These are phyloP conservation scores for Solanum bulbocastanum DNA, from an alignment of 257 asterid genomes.

Conservation along the genomic window DNA sequence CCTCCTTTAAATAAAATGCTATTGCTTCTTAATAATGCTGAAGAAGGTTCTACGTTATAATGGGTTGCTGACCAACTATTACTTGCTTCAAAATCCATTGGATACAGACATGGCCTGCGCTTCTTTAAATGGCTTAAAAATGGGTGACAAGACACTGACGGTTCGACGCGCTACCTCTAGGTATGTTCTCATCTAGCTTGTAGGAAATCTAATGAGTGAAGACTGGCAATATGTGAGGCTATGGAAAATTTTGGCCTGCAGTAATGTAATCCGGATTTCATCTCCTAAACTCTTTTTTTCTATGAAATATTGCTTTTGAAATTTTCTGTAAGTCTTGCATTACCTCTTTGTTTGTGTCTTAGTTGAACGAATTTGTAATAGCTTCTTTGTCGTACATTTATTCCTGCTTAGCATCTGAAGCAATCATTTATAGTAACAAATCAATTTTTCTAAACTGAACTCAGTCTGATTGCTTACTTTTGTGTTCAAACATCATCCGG, in stretches of 20 bases:
- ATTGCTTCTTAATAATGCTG: constrained; percentile 8
- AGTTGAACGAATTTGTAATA: not conserved
- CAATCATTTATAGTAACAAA: not conserved
- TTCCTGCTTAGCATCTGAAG: not conserved
- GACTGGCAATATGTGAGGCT: not conserved
- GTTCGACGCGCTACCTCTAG: constrained; percentile 90
- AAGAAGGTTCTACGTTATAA: constrained; percentile 1
- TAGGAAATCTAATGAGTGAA: not conserved
- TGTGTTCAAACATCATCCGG: not conserved
- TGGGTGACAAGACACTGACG: constrained; percentile 95
- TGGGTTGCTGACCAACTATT: constrained; percentile 1
- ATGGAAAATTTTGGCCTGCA: not conserved
- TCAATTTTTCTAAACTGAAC: not conserved
- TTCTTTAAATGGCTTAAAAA: constrained; percentile 91
- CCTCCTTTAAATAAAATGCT: not conserved
- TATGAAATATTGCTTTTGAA: not conserved
- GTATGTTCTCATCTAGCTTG: constrained; percentile 19
- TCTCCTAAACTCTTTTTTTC: not conserved
- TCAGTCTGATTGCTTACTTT: not conserved
- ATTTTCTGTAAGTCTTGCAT: not conserved
- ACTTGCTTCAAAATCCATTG: constrained; percentile 38
- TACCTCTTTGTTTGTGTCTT: not conserved
- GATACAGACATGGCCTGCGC: constrained; percentile 97
- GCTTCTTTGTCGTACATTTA: not conserved
- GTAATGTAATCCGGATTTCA: not conserved